Evolutionary conservation across 2,329 filamentous ascomycete genomes (phyloP).

Genomic region (Polytolypa hystricis): DNA sequence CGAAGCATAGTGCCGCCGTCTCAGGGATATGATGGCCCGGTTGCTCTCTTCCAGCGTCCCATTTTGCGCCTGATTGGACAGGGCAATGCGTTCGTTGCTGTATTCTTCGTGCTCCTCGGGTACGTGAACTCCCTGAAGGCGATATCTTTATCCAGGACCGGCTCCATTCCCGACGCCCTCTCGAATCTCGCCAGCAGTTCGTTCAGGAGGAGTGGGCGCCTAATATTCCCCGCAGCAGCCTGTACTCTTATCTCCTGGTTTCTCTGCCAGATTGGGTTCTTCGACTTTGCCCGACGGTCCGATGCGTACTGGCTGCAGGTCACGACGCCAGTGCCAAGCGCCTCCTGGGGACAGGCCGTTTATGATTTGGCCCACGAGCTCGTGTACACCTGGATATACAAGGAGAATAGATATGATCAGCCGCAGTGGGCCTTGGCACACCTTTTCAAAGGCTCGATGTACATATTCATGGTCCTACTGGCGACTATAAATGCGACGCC

Average conservation of each 20-base stretch:
- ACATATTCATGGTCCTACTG: slow-evolving; percentile 44
- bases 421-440: slow-evolving; percentile 50
- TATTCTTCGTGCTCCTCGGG: slow-evolving; percentile 55
- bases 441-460: slow-evolving; percentile 45
- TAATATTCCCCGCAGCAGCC: slow-evolving; percentile 47
- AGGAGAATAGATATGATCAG: slow-evolving; percentile 43
- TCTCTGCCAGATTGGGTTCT: slow-evolving; percentile 46
- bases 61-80: slow-evolving; percentile 49
- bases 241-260: slow-evolving; percentile 48
- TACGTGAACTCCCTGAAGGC: slow-evolving; percentile 55
- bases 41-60: slow-evolving; percentile 46
- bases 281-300: slow-evolving; percentile 43
- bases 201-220: slow-evolving; percentile 46
- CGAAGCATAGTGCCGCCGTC: slow-evolving; percentile 40
- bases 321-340: slow-evolving; percentile 36
- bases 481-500: slow-evolving; percentile 41
- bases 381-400: slow-evolving; percentile 42
- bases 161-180: slow-evolving; percentile 44
- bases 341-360: slow-evolving; percentile 33
- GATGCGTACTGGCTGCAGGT: slow-evolving; percentile 50
- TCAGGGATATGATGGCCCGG: slow-evolving; percentile 32
- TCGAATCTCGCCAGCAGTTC: slow-evolving; percentile 45
- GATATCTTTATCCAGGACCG: slow-evolving; percentile 44
- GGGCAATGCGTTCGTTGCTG: slow-evolving; percentile 54
- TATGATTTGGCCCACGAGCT: slow-evolving; percentile 36